Evolutionary conservation across 2,329 filamentous ascomycete species (phyloP).

Genomic region (Colletotrichum eremochloae): DNA sequence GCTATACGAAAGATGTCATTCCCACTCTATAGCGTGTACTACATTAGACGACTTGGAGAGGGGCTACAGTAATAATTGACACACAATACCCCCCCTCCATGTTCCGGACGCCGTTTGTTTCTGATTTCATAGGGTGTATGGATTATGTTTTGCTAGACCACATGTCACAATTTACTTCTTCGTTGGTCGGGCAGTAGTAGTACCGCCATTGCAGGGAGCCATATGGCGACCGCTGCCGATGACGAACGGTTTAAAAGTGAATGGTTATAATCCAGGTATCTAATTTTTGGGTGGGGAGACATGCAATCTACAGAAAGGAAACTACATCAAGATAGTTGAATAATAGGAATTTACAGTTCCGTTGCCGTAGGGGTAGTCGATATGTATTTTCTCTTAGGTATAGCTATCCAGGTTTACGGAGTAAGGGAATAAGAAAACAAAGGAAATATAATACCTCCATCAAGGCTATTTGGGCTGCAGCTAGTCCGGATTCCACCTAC

Average conservation of each 20-base stretch:
- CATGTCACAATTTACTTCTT: not conserved
- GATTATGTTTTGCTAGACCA: not conserved
- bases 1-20: not conserved
- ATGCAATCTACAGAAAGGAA: not conserved
- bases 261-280: not conserved
- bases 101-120: no score
- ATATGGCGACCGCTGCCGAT: not conserved
- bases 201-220: fast-evolving
- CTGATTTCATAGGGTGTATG: not conserved
- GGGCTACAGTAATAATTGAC: not conserved
- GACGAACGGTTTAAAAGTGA: not conserved
- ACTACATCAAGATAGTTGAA: not conserved
- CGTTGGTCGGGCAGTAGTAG: not conserved
- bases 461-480: no score
- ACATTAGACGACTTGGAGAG: not conserved
- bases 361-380: no score
- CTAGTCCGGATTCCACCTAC: no score
- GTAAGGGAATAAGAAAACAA: no score
- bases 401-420: no score
- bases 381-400: no score
- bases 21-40: not conserved
- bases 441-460: no score
- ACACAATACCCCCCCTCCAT: no score
- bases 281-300: not conserved
- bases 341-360: not conserved